Evolutionary conservation across 1,284 basidiomycete genomes (phyloP), one percentile per base, ranked within the genome.

Genomic region (Cryptococcus sp.): DNA sequence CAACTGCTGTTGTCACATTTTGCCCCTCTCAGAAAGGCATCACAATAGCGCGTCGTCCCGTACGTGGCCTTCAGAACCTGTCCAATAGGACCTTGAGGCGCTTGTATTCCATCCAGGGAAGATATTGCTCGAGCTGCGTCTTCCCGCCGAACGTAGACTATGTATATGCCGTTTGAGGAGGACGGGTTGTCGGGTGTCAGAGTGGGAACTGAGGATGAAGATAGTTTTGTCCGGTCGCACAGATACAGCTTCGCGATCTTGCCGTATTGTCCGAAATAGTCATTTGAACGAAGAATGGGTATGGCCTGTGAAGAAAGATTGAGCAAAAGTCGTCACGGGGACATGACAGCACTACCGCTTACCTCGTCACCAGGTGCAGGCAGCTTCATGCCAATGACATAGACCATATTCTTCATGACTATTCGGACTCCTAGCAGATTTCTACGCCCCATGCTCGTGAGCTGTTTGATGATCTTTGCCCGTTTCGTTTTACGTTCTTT

Each of bases 251-350:
- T 97, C 49, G 90, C 88, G 67, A 99, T 97, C 81, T 95, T 96
- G 65, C 96, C 96, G 78, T 98, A 99, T 76, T 97, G 93, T 6
- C 96, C 96, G 78, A 99, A 99, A 79, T 96, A 97, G 67, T 99
- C 96, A 71, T 89, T 89, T 15, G 93, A 94, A 52, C 94, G 91
- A 46, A 99, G 82, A 13, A 93, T 93, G 2, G 93, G 89, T 63
- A 98, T 91, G 49, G 96, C 87, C 91, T 97, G 64, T 8, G n/a
- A 39, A 16, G 35, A 39, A 19, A 17, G 47, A 13, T 30, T 47
- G 19, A 35, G 35, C 35, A 7, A 23, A 17, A 22, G 30, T 47
- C 23, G 3, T 13, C 27, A 43, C n/a, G 23, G 16, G 6, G 39
- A 11, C 25, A 43, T 16, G 38, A 6, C 39, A 17, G 30, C 19